Base-by-base conservation (phyloP, 1,284 basidiomycete species). In the Cryptococcus sp. region DNA sequence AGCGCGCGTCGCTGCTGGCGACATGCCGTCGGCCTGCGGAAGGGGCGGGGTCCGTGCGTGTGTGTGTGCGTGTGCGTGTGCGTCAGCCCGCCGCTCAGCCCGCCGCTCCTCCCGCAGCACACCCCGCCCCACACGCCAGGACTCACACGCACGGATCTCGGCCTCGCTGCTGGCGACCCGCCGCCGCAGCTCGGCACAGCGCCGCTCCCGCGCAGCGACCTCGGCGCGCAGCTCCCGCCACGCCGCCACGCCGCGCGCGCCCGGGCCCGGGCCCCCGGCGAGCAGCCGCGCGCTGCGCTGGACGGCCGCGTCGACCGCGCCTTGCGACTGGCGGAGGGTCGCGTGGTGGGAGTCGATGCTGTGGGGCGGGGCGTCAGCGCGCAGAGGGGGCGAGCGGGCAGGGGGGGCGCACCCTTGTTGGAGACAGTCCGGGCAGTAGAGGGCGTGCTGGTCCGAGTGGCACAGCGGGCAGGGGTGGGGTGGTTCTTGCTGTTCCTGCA, bases 151-250 rank as follows among this genome's bases (percentile, higher is more conserved):
- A n/a, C 52, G 39, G 28, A 64, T 63, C 1, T 52, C 43, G n/a
- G 46, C 18, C 12, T 59, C 53, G 18, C 37, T 42, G 12, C 52
- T 35, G 3, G 48, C 39, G 5, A 67, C 56, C 52, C 63, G 35
- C 1, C 28, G 49, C 12, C 53, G 46, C 24, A 73, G 54, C 2
- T 50, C 49, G 0, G 54, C 53, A 24, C 64, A 64, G 33, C 68
- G 52, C n/a, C 46, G 35, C 52, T 69, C 65, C 11, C 51, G 51
- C 0, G 46, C 53, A 0, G 64, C 69, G 7, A 76, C 65, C 18
- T 66, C 61, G 0, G 72, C 67, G 1, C 72, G 61, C 2, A 76
- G 63, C 36, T 59, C 37, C 6, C 70, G 55, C 72, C 72, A 74
- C 20, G 53, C 59, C 0, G 49, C 42, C 1, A 63, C 50, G 15